phyloP scores from a whole-genome alignment of 2,329 filamentous ascomycete species.

The Waltergamsia citrina region DNA sequence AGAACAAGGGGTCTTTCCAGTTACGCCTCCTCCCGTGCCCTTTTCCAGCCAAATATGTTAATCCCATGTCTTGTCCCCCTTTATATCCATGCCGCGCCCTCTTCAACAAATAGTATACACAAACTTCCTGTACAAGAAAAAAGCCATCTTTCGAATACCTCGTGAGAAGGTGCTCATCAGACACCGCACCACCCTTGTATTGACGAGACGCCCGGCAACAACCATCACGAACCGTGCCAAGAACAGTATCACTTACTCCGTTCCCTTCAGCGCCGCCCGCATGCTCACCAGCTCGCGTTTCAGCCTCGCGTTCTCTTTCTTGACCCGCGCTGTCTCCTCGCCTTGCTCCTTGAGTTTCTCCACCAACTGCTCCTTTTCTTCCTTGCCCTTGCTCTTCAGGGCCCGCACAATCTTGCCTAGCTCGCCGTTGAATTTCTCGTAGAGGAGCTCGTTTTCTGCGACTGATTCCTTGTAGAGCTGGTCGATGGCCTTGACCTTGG shows the following conservation, averaged over 20 bases:
- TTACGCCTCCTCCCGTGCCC: slow-evolving; percentile 5
- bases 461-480: slow-evolving; percentile 81
- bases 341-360: slow-evolving; percentile 60
- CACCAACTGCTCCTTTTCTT: slow-evolving; percentile 72
- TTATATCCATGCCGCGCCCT: no score
- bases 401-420: slow-evolving; percentile 73
- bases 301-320: slow-evolving; percentile 77
- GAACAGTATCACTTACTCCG: slow-evolving; percentile 17
- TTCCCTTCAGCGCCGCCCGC: slow-evolving; percentile 42
- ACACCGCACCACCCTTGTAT: background rate
- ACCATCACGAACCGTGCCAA: background rate
- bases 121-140: background rate
- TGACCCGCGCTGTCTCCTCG: slow-evolving; percentile 68
- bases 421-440: slow-evolving; percentile 88
- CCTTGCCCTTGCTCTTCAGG: slow-evolving; percentile 60
- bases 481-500: slow-evolving; percentile 73
- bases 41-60: slow-evolving; percentile 8
- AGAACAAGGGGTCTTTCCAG: background rate
- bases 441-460: slow-evolving; percentile 87
- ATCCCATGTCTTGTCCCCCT: background rate
- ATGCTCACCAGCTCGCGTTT: slow-evolving; percentile 74
- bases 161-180: background rate
- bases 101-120: background rate
- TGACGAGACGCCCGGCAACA: background rate
- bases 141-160: background rate